phyloP scores from a whole-genome alignment of 805 yeast species.

The Cyberlindnera misumaiensis region DNA sequence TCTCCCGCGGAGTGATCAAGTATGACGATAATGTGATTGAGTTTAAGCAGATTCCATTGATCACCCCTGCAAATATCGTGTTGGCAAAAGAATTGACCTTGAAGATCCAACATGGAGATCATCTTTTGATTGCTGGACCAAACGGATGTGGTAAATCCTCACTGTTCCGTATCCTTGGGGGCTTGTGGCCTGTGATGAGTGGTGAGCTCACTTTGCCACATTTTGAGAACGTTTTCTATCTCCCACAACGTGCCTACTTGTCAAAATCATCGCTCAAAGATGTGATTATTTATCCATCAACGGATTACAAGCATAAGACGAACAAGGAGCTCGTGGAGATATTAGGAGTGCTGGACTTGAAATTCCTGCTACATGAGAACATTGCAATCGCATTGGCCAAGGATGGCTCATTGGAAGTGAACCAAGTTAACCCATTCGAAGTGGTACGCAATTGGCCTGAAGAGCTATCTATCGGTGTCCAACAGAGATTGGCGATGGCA shows the following conservation, averaged over 20 bases:
- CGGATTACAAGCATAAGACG: conserved; percentile 43
- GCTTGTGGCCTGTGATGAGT: conserved; percentile 78
- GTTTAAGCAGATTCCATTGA: conserved; percentile 70
- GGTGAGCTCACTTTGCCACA: conserved; percentile 57
- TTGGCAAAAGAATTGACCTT: conserved; percentile 62
- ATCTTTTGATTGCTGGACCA: conserved; percentile 87
- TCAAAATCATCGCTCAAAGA: conserved; percentile 62
- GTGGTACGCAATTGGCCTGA: conserved; percentile 79
- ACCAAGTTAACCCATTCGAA: conserved; percentile 47
- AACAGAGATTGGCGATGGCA: conserved; percentile 90
- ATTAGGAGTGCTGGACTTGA: conserved; percentile 50
- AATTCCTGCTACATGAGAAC: conserved; percentile 45
- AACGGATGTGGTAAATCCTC: conserved; percentile 97
- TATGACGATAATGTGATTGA: conserved; percentile 56
- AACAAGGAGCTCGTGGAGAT: conserved; percentile 47
- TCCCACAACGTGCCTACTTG: conserved; percentile 89
- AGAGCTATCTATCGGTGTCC: conserved; percentile 83
- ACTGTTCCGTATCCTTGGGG: conserved; percentile 82
- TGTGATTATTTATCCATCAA: conserved; percentile 84
- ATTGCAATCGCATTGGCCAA: conserved; percentile 29
- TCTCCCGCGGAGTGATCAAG: conserved; percentile 25
- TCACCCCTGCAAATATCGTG: conserved; percentile 78
- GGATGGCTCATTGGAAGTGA: conserved; percentile 24
- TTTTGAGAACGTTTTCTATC: conserved; percentile 65
- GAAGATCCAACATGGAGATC: conserved; percentile 73